Conservation (phyloP, 768 basidiomycete species). For the Pleurotus citrinopileatus region DNA sequence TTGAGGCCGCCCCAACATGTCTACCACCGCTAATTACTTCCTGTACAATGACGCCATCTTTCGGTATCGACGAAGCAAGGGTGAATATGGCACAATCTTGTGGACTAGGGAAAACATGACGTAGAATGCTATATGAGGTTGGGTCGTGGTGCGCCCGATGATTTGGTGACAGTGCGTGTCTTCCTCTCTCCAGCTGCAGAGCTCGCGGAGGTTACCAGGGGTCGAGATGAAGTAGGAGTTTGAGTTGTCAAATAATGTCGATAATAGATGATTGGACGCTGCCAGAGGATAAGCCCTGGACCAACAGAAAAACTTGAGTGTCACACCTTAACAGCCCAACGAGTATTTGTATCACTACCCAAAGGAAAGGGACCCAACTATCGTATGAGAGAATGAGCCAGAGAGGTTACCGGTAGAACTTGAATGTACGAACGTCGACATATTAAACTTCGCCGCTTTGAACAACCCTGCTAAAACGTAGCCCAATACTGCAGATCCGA, state of each 20-base stretch:
- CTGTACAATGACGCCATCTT: conserved; percentile 40
- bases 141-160: no score
- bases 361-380: conserved; percentile 46
- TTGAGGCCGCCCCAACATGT: conserved; percentile 55
- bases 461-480: conserved; percentile 44
- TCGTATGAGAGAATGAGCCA: not conserved
- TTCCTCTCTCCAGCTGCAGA: no score
- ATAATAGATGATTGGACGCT: conserved; percentile 15
- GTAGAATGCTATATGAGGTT: no score
- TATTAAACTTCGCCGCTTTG: conserved; percentile 41
- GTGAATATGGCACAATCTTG: conserved; percentile 61
- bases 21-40: conserved; percentile 65
- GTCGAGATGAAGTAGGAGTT: not conserved
- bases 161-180: no score
- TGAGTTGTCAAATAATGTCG: conserved; percentile 12
- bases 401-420: not conserved
- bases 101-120: conserved; percentile 25
- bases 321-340: conserved; percentile 38
- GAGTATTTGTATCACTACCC: conserved; percentile 40
- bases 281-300: not conserved
- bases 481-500: conserved; percentile 45
- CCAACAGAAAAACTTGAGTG: not conserved
- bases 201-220: no score
- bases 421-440: conserved; percentile 44
- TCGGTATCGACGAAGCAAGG: conserved; percentile 58